These are phyloP conservation scores for Buxus sempervirens DNA, from an alignment of 164 flowering plant genomes.

Conservation along the genomic window DNA sequence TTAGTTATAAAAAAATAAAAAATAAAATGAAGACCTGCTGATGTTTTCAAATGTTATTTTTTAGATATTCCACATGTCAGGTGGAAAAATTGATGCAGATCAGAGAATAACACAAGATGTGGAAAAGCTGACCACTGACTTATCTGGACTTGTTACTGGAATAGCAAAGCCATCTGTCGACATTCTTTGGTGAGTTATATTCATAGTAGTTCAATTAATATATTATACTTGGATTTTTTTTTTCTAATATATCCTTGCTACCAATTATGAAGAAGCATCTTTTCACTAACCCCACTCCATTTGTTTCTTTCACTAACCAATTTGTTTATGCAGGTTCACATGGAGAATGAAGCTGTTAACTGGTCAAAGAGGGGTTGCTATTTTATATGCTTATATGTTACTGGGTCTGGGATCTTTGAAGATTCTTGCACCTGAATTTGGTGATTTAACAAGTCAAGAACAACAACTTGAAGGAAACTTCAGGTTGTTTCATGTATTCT, in stretches of 20 bases:
- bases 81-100: slow-evolving; percentile 84
- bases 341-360: slow-evolving; percentile 98
- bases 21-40: too few species aligned
- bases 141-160: slow-evolving; percentile 93
- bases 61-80: slow-evolving; percentile 85
- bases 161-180: slow-evolving; percentile 98
- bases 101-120: slow-evolving; percentile 93
- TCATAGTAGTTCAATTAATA: not conserved
- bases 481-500: slow-evolving; percentile 43
- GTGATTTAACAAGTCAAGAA: slow-evolving; percentile 77
- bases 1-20: not conserved
- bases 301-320: slow-evolving; percentile 1
- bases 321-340: slow-evolving; percentile 67
- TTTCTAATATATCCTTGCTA: not conserved
- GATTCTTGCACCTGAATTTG: slow-evolving; percentile 91
- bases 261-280: not conserved
- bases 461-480: slow-evolving; percentile 97
- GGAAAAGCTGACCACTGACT: slow-evolving; percentile 80
- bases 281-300: not conserved
- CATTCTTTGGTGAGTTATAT: slow-evolving; percentile 74
- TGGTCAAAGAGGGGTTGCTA: slow-evolving; percentile 85
- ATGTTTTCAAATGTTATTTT: slow-evolving; percentile 14
- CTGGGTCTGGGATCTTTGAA: slow-evolving; percentile 93
- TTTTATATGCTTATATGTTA: slow-evolving; percentile 89
- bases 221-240: slow-evolving; percentile 1